phyloP scores from a whole-genome alignment of 331 rosid genomes.

The Acacia pycnantha region DNA sequence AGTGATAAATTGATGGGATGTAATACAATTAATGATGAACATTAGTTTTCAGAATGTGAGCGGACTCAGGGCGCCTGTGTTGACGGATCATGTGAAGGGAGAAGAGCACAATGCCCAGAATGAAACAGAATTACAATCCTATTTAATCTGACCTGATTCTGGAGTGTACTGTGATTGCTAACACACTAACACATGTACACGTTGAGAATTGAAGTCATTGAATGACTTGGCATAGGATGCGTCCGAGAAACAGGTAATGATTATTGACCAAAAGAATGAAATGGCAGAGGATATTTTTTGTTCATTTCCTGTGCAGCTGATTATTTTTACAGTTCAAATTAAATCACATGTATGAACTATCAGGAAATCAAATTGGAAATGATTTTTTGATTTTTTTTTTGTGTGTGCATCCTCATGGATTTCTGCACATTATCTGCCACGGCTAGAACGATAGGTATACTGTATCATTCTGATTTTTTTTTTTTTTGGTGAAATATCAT shows the following conservation, averaged over 20 bases:
- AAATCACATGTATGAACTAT: constrained; percentile 26
- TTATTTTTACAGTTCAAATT: not conserved
- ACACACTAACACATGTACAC: not conserved
- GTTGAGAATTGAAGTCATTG: not conserved
- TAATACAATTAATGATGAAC: not conserved
- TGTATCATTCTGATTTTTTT: not conserved
- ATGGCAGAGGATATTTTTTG: not conserved
- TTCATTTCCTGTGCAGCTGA: not conserved
- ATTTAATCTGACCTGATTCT: not conserved
- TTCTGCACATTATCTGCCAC: not conserved
- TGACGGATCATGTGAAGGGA: not conserved
- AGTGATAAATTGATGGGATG: not conserved
- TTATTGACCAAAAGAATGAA: not conserved
- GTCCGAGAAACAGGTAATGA: not conserved
- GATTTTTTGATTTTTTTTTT: constrained; percentile 7
- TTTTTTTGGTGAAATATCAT: too few species aligned
- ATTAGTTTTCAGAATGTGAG: not conserved
- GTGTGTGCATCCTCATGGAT: too few species aligned
- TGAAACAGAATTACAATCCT: not conserved
- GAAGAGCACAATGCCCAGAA: not conserved
- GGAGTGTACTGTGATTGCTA: not conserved
- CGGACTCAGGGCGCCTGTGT: not conserved
- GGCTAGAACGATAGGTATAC: not conserved
- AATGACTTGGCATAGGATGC: not conserved
- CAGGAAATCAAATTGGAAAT: constrained; percentile 40